Percentiles rank a stretch among this genome's conserved stretches.
Evolutionary conservation across 768 basidiomycete genomes (phyloP).

Genomic region (Psilocybe tampanensis): DNA sequence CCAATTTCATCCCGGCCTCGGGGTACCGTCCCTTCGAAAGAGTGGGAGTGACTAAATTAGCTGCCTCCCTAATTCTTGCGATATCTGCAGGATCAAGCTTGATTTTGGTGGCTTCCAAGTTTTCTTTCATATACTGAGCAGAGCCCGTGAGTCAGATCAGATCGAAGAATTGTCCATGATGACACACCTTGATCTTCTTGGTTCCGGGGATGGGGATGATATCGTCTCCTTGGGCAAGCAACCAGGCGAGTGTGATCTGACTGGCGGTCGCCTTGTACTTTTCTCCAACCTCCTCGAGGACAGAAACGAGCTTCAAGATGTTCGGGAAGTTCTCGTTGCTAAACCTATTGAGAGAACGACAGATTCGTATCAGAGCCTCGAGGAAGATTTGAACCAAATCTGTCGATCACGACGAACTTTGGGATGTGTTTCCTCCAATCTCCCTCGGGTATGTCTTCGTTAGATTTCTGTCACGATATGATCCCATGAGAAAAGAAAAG

Average conservation of each 20-base stretch:
- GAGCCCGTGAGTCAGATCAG: neutral
- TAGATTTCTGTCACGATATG: conserved; percentile 37
- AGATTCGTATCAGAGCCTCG: neutral
- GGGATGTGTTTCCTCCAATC: conserved; percentile 36
- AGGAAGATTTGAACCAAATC: neutral
- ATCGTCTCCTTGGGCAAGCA: conserved; percentile 49
- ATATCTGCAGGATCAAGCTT: conserved; percentile 36
- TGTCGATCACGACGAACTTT: neutral
- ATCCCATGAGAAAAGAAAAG: conserved; percentile 37
- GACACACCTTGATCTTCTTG: conserved; percentile 30
- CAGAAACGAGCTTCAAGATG: conserved; percentile 42
- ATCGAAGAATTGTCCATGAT: neutral
- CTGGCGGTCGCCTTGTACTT: conserved; percentile 45
- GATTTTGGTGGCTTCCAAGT: conserved; percentile 26
- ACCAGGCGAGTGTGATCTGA: conserved; percentile 52
- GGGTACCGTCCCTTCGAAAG: conserved; percentile 33
- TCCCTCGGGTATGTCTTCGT: conserved; percentile 35
- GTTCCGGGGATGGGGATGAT: conserved; percentile 55
- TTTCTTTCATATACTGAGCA: neutral
- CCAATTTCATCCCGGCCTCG: conserved; percentile 11
- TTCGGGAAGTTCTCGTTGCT: conserved; percentile 49
- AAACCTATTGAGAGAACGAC: conserved; percentile 20
- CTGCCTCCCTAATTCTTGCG: conserved; percentile 33
- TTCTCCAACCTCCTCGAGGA: conserved; percentile 38
- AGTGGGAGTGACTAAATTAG: conserved; percentile 30